Evolutionary conservation across 2,329 filamentous ascomycete species (phyloP).

Genomic region (Lasiodiplodia sp.): DNA sequence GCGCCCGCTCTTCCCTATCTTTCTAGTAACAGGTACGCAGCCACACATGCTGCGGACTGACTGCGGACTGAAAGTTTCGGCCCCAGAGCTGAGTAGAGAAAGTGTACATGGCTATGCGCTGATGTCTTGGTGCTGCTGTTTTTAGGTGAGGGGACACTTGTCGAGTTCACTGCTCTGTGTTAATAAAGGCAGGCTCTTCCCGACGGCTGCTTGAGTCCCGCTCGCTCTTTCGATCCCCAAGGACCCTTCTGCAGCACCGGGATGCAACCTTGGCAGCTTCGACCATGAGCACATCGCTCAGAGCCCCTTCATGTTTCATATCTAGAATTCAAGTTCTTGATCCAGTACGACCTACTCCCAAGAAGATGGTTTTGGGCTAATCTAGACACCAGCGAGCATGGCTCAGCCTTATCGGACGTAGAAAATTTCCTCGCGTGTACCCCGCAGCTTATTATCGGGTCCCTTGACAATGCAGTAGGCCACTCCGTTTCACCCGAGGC

Average conservation of each 20-base stretch:
- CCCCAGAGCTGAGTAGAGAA: not conserved
- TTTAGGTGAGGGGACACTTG: not conserved
- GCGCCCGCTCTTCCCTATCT: not conserved
- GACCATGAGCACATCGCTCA: not conserved
- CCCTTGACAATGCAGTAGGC: not conserved
- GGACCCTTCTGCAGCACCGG: not conserved
- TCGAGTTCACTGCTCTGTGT: not conserved
- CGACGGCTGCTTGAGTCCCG: not conserved
- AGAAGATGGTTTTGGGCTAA: not conserved
- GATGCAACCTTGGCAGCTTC: too few species aligned
- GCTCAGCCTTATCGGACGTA: not conserved
- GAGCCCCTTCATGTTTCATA: not conserved
- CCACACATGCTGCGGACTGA: not conserved
- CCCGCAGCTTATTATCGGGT: too few species aligned
- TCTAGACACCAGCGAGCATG: not conserved
- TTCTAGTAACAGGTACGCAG: not conserved
- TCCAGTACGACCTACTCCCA: not conserved
- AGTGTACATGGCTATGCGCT: not conserved
- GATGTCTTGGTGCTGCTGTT: not conserved
- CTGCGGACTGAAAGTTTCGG: not conserved
- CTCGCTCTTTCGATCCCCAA: not conserved
- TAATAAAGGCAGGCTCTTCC: not conserved
- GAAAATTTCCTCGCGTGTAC: not conserved
- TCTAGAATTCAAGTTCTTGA: not conserved
- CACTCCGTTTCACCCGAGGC: not conserved